Conservation (phyloP, 2,329 filamentous ascomycete species). For the Lecanicillium sp. region DNA sequence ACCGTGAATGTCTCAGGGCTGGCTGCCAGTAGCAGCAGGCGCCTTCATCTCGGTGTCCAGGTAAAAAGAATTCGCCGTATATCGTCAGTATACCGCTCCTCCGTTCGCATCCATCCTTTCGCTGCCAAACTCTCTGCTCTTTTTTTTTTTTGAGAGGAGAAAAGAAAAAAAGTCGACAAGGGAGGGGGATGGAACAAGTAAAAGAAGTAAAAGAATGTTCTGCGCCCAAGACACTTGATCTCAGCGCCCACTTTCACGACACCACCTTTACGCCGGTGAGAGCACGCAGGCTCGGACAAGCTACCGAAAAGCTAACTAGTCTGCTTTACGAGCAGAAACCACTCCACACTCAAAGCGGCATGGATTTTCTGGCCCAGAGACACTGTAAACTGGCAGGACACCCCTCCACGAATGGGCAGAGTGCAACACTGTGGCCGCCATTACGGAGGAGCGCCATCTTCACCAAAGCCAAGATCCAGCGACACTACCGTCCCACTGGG, state of each 20-base stretch:
- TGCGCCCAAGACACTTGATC: not conserved
- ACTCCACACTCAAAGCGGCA: not conserved
- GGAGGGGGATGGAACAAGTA: not conserved
- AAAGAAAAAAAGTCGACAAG: no score
- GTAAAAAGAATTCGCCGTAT: not conserved
- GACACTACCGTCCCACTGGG: no score
- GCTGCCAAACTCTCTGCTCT: no score
- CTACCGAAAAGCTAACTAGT: slow-evolving; percentile 7
- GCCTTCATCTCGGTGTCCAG: not conserved
- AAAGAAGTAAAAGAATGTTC: not conserved
- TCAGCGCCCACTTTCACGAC: not conserved
- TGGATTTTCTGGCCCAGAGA: not conserved
- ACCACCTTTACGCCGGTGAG: no score
- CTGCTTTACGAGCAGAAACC: not conserved
- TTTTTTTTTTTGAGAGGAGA: no score
- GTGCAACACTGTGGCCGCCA: not conserved
- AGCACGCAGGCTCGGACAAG: not conserved
- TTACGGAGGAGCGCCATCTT: not conserved
- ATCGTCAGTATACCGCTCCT: no score
- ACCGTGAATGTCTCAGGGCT: not conserved
- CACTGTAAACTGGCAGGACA: not conserved
- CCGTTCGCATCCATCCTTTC: no score
- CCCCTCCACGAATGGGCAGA: no score
- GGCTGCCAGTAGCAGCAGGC: not conserved
- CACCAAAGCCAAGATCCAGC: not conserved